phyloP scores from a whole-genome alignment of 805 yeast species.

The Suhomyces sp. region DNA sequence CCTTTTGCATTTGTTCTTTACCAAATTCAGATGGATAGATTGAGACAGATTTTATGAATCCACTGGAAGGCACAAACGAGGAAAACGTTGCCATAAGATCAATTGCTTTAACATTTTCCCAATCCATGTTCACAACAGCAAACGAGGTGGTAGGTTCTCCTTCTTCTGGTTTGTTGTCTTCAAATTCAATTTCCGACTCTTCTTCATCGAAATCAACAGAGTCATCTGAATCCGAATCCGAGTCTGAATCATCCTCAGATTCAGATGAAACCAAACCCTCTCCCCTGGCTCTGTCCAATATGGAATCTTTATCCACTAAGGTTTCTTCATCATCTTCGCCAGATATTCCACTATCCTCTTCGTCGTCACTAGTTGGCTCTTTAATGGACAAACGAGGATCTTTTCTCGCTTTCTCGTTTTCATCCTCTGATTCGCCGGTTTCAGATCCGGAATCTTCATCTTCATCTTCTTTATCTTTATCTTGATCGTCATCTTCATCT shows the following conservation, averaged over 20 bases:
- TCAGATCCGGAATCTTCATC: conserved; percentile 14
- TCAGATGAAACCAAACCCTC: conserved; percentile 44
- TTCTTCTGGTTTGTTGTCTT: conserved; percentile 64
- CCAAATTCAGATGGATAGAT: conserved; percentile 92
- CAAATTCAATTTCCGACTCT: conserved; percentile 57
- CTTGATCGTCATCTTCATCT: conserved; percentile 22
- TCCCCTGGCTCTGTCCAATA: conserved; percentile 71
- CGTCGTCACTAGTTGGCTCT: no score
- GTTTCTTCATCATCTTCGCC: conserved; percentile 19
- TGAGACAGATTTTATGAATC: conserved; percentile 63
- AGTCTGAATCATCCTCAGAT: conserved; percentile 37
- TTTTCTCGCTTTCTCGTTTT: no score
- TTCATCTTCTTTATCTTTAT: conserved; percentile 18
- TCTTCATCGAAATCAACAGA: conserved; percentile 45
- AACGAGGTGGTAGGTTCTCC: conserved; percentile 81
- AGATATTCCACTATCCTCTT: conserved; percentile 13
- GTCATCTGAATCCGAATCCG: conserved; percentile 44
- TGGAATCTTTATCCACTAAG: conserved; percentile 12
- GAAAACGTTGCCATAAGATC: conserved; percentile 88
- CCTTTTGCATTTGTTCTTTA: conserved; percentile 84
- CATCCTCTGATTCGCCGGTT: conserved; percentile 14
- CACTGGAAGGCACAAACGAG: conserved; percentile 78
- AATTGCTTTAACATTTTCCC: conserved; percentile 90
- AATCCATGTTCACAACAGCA: conserved; percentile 94
- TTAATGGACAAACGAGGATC: no score